Conservation (phyloP, 352 stramenopile species). For the Achlya hypogyna region DNA sequence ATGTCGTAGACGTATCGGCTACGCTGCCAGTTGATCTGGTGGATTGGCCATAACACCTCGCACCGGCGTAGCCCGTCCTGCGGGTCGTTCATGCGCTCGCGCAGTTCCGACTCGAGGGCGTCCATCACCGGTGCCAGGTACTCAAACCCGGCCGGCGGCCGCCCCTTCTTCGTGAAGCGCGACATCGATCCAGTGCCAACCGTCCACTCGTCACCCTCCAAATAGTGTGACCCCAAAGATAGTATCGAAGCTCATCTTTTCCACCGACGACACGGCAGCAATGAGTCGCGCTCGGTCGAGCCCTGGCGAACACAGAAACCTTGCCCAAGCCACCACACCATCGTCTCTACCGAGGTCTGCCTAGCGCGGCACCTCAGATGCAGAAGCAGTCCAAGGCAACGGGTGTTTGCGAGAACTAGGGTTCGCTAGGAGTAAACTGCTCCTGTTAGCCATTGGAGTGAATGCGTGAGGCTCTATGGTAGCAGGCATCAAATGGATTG, state of each 20-base stretch:
- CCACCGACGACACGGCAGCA: too few species aligned
- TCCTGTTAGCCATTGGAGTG: too few species aligned
- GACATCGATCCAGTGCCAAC: conserved; percentile 44
- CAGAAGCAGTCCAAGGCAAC: too few species aligned
- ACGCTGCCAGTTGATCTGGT: conserved; percentile 99
- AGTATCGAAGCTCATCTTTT: not conserved
- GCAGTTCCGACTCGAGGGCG: conserved; percentile 94
- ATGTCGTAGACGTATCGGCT: conserved; percentile 99
- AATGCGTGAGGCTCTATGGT: too few species aligned
- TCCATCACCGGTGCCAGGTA: conserved; percentile 94
- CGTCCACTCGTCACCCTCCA: not conserved
- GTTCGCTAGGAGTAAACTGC: too few species aligned
- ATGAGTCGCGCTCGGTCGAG: too few species aligned
- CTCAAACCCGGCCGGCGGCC: conserved; percentile 89
- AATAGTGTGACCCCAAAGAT: not conserved
- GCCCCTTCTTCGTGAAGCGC: conserved; percentile 73
- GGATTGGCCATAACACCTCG: conserved; percentile 97
- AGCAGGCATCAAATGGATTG: too few species aligned
- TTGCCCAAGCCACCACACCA: too few species aligned
- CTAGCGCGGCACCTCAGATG: too few species aligned
- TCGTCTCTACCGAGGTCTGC: too few species aligned
- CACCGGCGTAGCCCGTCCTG: conserved; percentile 96
- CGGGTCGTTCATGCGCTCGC: conserved; percentile 96
- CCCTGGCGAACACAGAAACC: too few species aligned
- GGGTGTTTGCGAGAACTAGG: too few species aligned